A percentile compares a stretch with the other conserved stretches of the same genome.
Conservation (phyloP, 768 basidiomycete genomes). For the Collybiopsis confluens region DNA sequence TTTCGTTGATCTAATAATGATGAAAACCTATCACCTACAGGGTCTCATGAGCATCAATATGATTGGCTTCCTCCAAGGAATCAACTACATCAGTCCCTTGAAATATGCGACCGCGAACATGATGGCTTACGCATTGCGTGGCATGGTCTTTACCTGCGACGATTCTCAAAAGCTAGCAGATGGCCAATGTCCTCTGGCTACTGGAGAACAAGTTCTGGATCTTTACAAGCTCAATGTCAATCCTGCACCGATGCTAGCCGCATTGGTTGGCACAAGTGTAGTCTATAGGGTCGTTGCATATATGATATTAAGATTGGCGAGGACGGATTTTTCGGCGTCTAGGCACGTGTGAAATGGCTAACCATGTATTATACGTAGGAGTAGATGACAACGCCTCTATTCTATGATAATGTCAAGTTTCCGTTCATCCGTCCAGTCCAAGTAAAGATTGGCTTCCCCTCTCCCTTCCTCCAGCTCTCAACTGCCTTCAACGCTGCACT, state of each 20-base stretch:
- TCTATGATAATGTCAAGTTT: neutral
- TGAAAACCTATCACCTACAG: neutral
- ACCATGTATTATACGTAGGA: neutral
- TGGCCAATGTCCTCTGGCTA: conserved; percentile 6
- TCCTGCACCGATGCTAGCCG: conserved; percentile 7
- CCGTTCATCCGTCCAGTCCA: conserved; percentile 44
- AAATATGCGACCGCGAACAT: conserved; percentile 9
- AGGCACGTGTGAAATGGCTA: neutral
- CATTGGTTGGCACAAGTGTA: conserved; percentile 5
- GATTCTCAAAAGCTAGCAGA: conserved; percentile 5
- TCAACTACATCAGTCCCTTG: conserved; percentile 9
- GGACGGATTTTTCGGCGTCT: neutral
- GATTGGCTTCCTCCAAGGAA: conserved; percentile 9
- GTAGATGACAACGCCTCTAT: too few relatives aligned
- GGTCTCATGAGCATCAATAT: conserved; percentile 11
- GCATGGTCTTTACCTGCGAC: conserved; percentile 7
- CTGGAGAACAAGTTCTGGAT: conserved; percentile 8
- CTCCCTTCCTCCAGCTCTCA: conserved; percentile 48
- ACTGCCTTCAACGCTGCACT: conserved; percentile 60
- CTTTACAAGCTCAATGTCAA: conserved; percentile 9
- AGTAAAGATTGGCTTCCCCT: conserved; percentile 33
- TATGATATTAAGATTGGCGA: conserved; percentile 2
- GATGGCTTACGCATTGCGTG: conserved; percentile 5
- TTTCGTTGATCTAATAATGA: neutral
- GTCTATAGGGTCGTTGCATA: conserved; percentile 9